A percentile compares a stretch with the other conserved stretches of the same genome.
Conservation (phyloP, 2,329 filamentous ascomycete species). For the Nothophaeocryptopus gaeumannii region DNA sequence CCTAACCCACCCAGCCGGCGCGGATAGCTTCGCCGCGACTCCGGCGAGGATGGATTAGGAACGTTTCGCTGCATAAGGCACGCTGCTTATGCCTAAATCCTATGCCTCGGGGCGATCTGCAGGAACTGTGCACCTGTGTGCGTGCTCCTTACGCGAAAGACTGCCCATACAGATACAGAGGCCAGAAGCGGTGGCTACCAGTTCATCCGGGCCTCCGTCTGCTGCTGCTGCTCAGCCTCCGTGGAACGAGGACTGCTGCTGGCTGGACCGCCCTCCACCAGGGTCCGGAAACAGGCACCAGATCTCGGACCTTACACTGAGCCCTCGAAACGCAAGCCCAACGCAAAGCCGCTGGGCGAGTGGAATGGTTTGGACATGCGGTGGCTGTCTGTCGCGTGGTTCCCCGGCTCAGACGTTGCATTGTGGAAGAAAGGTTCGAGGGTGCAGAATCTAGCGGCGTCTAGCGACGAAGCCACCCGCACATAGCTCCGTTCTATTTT, state of each 20-base stretch:
- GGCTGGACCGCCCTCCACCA: not conserved
- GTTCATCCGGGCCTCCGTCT: conserved; percentile 3
- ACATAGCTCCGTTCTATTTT: no score
- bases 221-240: conserved; percentile 7
- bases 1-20: not conserved
- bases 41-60: not conserved
- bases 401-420: not conserved
- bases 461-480: no score
- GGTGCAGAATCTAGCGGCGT: no score
- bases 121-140: conserved; percentile 2
- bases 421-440: not conserved
- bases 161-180: no score
- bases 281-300: no score
- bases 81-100: conserved; percentile 1
- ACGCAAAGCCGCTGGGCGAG: no score
- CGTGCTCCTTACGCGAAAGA: no score
- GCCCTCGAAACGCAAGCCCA: no score
- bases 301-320: no score
- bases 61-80: not conserved
- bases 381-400: not conserved
- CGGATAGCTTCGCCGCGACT: not conserved
- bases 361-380: not conserved
- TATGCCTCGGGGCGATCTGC: conserved; percentile 15
- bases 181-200: no score
- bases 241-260: not conserved